Conservation (phyloP, 495 filamentous ascomycete genomes). For the Pseudomonodictys pantanalensis region DNA sequence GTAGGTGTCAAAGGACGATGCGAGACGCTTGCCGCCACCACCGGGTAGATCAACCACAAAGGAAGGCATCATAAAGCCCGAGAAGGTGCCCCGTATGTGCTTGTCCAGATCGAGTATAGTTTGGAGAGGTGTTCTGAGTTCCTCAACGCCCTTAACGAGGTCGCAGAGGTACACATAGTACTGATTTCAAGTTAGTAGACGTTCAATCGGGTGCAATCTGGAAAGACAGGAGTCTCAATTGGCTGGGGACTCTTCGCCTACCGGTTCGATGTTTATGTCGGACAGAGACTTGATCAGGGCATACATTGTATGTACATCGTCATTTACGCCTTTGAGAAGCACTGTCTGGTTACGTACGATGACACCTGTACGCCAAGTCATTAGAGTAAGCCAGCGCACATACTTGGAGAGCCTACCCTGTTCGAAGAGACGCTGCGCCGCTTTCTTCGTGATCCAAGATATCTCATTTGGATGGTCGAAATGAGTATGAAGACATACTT, state of each 20-base stretch:
- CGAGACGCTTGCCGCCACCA: constrained; percentile 59
- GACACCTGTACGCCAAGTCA: too few relatives aligned
- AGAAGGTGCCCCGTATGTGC: constrained; percentile 54
- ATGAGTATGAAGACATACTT: constrained; percentile 60
- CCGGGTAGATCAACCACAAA: constrained; percentile 62
- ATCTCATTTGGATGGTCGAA: constrained; percentile 62
- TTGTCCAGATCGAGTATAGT: constrained; percentile 56
- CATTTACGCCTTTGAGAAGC: constrained; percentile 56
- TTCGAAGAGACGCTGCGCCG: constrained; percentile 49
- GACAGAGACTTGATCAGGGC: constrained; percentile 51
- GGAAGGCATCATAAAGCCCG: constrained; percentile 57
- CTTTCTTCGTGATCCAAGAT: constrained; percentile 55
- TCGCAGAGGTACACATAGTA: constrained; percentile 62
- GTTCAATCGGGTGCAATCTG: constrained; percentile 1
- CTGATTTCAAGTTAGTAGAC: constrained; percentile 6
- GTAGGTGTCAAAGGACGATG: constrained; percentile 51
- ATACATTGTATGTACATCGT: constrained; percentile 52
- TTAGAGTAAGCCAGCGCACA: too few relatives aligned
- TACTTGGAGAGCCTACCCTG: too few relatives aligned
- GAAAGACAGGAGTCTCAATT: neutral
- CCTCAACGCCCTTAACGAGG: constrained; percentile 56
- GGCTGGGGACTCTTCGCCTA: too few relatives aligned
- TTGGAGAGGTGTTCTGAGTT: constrained; percentile 58
- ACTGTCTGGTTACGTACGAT: constrained; percentile 47
- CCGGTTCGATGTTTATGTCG: constrained; percentile 54